Evolutionary conservation across 2,329 filamentous ascomycete species (phyloP).

Genomic region (Pseudogymnoascus sp.): DNA sequence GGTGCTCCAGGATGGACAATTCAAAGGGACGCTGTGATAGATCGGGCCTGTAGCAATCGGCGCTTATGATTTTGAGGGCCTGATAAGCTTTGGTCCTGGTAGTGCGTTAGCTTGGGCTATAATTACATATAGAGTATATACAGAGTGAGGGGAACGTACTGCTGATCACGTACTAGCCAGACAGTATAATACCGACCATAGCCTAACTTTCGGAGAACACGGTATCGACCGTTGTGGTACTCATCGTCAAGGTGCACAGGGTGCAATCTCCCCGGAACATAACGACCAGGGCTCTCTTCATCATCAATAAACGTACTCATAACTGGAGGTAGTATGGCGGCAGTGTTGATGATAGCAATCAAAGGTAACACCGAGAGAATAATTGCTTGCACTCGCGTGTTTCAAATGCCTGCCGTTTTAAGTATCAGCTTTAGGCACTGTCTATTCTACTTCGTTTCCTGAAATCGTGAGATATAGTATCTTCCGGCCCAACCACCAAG

Average conservation of each 20-base stretch:
- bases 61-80: constrained; percentile 17
- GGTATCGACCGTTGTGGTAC: not conserved
- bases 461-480: too few relatives aligned
- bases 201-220: not conserved
- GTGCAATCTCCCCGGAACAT: not conserved
- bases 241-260: not conserved
- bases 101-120: not conserved
- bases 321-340: not conserved
- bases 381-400: too few relatives aligned
- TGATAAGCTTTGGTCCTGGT: not conserved
- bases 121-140: not conserved
- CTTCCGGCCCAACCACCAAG: too few relatives aligned
- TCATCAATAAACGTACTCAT: not conserved
- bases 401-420: too few relatives aligned
- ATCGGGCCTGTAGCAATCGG: constrained; percentile 15
- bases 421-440: too few relatives aligned
- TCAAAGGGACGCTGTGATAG: constrained; percentile 15
- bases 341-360: not conserved
- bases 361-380: too few relatives aligned
- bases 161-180: not conserved
- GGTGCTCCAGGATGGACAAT: constrained; percentile 16
- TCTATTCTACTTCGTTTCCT: too few relatives aligned
- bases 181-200: not conserved
- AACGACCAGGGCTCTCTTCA: not conserved
- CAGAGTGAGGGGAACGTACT: not conserved